phyloP scores from a whole-genome alignment of 805 yeast genomes.

The Candida mattraensis region DNA sequence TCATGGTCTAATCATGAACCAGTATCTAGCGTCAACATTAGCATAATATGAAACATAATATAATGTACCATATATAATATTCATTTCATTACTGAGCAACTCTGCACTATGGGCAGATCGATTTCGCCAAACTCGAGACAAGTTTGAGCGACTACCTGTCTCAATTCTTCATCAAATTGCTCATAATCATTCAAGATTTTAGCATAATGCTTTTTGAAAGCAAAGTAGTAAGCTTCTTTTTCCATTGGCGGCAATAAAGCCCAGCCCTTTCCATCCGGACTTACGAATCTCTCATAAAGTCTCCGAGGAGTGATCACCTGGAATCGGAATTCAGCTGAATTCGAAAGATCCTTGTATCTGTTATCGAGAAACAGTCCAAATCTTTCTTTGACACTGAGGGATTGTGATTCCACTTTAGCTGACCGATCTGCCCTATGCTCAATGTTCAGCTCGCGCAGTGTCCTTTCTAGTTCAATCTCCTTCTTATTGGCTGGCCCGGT shows the following conservation, averaged over 20 bases:
- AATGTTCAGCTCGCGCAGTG: conserved; percentile 5
- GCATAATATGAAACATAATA: conserved; percentile 5
- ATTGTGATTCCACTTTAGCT: conserved; percentile 5
- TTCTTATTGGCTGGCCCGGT: conserved; percentile 7
- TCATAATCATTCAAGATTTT: conserved; percentile 20
- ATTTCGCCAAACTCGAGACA: conserved; percentile 28
- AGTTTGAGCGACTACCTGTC: conserved; percentile 24
- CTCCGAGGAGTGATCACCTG: conserved; percentile 29
- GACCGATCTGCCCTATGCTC: conserved; percentile 4
- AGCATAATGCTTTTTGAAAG: conserved; percentile 31
- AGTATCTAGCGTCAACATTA: background rate
- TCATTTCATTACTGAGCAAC: conserved; percentile 12
- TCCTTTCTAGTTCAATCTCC: conserved; percentile 1
- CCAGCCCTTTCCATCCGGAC: conserved; percentile 26
- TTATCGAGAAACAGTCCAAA: conserved; percentile 29
- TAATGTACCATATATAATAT: conserved; percentile 7
- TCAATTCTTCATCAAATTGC: conserved; percentile 21
- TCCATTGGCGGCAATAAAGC: conserved; percentile 20
- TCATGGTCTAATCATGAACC: conserved; percentile 28
- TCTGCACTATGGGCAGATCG: conserved; percentile 21
- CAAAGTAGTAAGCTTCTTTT: conserved; percentile 28
- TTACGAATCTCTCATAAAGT: conserved; percentile 27
- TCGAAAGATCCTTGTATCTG: conserved; percentile 27
- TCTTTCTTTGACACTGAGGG: conserved; percentile 22
- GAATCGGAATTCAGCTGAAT: conserved; percentile 29